Conservation (phyloP, 805 yeast species). For the Starmerella apis region DNA sequence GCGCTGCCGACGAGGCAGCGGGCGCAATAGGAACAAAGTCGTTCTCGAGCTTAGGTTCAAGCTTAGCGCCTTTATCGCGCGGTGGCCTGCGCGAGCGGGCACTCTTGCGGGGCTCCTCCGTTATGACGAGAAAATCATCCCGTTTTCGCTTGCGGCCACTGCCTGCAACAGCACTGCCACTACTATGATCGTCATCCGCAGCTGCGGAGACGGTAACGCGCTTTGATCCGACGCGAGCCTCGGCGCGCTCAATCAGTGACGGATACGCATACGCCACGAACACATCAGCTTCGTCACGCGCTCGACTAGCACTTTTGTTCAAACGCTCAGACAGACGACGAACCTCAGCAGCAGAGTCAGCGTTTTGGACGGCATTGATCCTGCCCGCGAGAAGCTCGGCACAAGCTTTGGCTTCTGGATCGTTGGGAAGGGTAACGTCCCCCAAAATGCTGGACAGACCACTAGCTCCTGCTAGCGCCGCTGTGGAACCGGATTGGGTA, state of each 20-base stretch:
- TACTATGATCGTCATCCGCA: not conserved
- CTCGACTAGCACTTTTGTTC: not conserved
- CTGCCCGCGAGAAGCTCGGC: conserved; percentile 7
- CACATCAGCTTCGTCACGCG: conserved; percentile 15
- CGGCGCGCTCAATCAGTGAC: conserved; percentile 15
- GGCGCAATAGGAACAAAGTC: conserved; percentile 18
- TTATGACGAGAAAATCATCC: conserved; percentile 1
- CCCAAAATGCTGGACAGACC: not conserved
- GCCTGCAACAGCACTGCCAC: not conserved
- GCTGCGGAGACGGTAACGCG: not conserved
- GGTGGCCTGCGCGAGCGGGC: not conserved
- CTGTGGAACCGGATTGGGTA: not conserved
- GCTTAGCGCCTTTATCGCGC: not conserved
- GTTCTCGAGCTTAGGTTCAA: not conserved
- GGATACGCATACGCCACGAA: conserved; percentile 16
- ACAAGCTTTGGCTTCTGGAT: conserved; percentile 5
- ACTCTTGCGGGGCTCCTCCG: conserved; percentile 1
- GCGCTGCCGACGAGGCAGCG: conserved; percentile 5
- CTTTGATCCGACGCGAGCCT: conserved; percentile 7
- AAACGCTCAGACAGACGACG: conserved; percentile 5
- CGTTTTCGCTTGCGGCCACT: conserved; percentile 2
- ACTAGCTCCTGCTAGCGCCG: not conserved
- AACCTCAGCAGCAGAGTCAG: not conserved
- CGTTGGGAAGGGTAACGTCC: conserved; percentile 3
- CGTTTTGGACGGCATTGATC: not conserved